Base-by-base conservation (phyloP, 2,329 filamentous ascomycete species). In the Colletotrichum brevisporum region DNA sequence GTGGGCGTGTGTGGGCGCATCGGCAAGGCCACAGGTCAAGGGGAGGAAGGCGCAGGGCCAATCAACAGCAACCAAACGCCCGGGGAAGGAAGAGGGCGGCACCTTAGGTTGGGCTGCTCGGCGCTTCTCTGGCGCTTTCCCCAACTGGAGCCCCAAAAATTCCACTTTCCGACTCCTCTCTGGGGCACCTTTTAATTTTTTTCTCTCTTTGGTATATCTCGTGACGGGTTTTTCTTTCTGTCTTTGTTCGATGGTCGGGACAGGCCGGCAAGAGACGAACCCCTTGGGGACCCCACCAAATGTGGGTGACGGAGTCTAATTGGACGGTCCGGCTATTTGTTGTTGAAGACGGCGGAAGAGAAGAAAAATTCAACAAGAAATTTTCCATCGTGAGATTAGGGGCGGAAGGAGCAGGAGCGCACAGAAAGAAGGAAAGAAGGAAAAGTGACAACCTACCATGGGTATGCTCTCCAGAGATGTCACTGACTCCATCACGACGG, bases 41-140 rank as follows among this genome's bases (percentile, higher is more conserved):
- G 36, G 31, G 57, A 50, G 52, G 59, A 53, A 68, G 60, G 60
- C 53, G 39, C 27, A n/a, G 16, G 18, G 60, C 65, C 65, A 68
- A 68, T 65, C 47, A 59, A 6, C 53, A 60, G 48, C 60, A 59
- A 47, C 4, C 4, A 13, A 48, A 39, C 43, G 21, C 47, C 54
- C 53, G 61, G 60, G 47, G 54, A 59, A 64, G 18, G 31, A 16
- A 51, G 27, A 53, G 56, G 55, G 48, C 62, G 54, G 50, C 56
- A 45, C 62, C 62, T 31, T 21, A 58, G 47, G 59, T 62, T 51
- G 61, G 48, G 48, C 50, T 55, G 50, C 53, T 69, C 66, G 66
- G 66, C 66, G 66, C 62, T 69, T 66, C 66, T 69, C 57, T 69
- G 66, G 66, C 54, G 66, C 62, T 69, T 69, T 66, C 66, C 66